A percentile compares a stretch with the other conserved stretches of the same genome.
These are phyloP conservation scores for Lipomyces sp. DNA, from an alignment of 805 yeast species.

Conservation along the genomic window DNA sequence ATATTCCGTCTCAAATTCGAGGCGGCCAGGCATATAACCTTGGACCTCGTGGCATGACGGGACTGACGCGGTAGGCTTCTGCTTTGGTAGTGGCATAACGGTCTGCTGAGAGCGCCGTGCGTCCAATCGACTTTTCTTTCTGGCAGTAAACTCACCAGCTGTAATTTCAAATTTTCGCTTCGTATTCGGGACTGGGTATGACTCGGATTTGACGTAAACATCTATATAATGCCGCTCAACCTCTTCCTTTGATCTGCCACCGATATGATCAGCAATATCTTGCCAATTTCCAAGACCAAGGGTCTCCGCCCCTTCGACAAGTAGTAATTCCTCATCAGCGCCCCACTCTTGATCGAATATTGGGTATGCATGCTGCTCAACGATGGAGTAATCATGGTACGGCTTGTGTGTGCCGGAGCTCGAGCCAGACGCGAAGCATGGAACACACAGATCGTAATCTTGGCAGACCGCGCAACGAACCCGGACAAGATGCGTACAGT, in stretches of 20 bases:
- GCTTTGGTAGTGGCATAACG: slow-evolving; percentile 81
- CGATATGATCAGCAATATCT: slow-evolving; percentile 95
- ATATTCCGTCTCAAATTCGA: slow-evolving; percentile 94
- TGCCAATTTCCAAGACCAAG: slow-evolving; percentile 97
- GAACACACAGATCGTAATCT: slow-evolving; percentile 97
- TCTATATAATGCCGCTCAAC: slow-evolving; percentile 81
- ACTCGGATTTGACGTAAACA: slow-evolving; percentile 67
- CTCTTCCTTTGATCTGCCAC: slow-evolving; percentile 89
- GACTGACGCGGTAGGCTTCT: slow-evolving; percentile 87
- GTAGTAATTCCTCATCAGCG: slow-evolving; percentile 91
- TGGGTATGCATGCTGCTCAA: slow-evolving; percentile 95
- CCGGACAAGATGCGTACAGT: slow-evolving; percentile 89
- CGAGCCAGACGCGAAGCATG: slow-evolving; percentile 88
- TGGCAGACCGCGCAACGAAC: slow-evolving; percentile 89
- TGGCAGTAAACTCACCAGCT: slow-evolving; percentile 69
- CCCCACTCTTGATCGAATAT: slow-evolving; percentile 84
- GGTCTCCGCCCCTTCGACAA: slow-evolving; percentile 90
- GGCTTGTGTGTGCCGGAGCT: slow-evolving; percentile 88
- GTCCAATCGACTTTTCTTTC: slow-evolving; percentile 74
- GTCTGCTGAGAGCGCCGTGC: slow-evolving; percentile 57
- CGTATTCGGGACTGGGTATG: slow-evolving; percentile 90
- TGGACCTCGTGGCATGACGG: slow-evolving; percentile 97
- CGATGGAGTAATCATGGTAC: slow-evolving; percentile 86
- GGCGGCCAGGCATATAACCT: slow-evolving; percentile 98
- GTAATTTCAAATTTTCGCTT: slow-evolving; percentile 69